These are phyloP conservation scores for Melastoma candidum DNA, from an alignment of 441 rosid species.

Conservation along the genomic window DNA sequence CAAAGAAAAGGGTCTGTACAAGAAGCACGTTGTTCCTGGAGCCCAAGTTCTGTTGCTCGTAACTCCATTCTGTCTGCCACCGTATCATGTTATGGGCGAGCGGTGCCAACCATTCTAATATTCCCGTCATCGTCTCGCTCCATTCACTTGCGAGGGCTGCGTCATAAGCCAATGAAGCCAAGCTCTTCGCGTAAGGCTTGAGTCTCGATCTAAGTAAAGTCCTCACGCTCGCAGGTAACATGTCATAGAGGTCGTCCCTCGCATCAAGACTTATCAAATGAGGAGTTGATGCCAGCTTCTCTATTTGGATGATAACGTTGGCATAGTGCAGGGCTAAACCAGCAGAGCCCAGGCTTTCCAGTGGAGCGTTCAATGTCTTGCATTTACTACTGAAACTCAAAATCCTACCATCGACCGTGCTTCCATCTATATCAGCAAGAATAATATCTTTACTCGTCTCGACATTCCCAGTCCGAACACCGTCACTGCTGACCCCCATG, in stretches of 20 bases:
- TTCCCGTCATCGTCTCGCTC: slow-evolving; percentile 68
- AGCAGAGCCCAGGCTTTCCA: slow-evolving; percentile 75
- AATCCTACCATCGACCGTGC: slow-evolving; percentile 18
- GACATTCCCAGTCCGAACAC: slow-evolving; percentile 20
- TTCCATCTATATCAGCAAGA: slow-evolving; percentile 21
- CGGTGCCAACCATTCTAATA: slow-evolving; percentile 89
- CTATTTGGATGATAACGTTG: slow-evolving; percentile 80
- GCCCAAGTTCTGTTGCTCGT: slow-evolving; percentile 81
- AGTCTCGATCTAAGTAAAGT: slow-evolving; percentile 53
- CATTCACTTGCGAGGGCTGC: slow-evolving; percentile 72
- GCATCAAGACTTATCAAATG: slow-evolving; percentile 95
- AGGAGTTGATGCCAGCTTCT: slow-evolving; percentile 82
- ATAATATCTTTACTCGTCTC: slow-evolving; percentile 32
- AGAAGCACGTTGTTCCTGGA: slow-evolving; percentile 73
- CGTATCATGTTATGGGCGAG: slow-evolving; percentile 96
- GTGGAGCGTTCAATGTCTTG: slow-evolving; percentile 54
- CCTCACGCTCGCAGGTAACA: slow-evolving; percentile 87
- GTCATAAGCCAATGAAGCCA: slow-evolving; percentile 50
- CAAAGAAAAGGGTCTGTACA: slow-evolving; percentile 90
- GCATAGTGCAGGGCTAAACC: slow-evolving; percentile 94
- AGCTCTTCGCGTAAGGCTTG: slow-evolving; percentile 62
- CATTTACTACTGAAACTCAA: slow-evolving; percentile 29
- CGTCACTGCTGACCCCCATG: slow-evolving; percentile 30
- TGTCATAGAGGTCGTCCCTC: slow-evolving; percentile 80
- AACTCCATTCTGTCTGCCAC: slow-evolving; percentile 96